These are phyloP conservation scores for Malassezia caprae DNA, from an alignment of 1,284 basidiomycete species.

Conservation along the genomic window DNA sequence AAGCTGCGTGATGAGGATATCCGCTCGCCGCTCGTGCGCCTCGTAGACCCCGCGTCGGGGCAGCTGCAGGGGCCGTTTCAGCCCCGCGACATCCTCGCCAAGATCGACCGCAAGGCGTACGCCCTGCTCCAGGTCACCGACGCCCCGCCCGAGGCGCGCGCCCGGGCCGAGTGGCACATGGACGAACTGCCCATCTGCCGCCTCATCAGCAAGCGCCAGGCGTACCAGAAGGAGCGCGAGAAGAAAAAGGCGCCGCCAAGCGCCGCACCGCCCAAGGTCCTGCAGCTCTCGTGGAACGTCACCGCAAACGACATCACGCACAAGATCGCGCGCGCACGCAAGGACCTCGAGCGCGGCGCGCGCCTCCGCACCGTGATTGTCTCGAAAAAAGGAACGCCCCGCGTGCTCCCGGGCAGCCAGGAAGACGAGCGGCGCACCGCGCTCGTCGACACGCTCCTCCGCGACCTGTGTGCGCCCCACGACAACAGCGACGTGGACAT, in stretches of 20 bases:
- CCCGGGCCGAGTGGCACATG: slow-evolving; percentile 2
- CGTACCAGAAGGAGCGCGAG: slow-evolving; percentile 31
- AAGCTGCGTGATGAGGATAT: slow-evolving; percentile 23
- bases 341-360: slow-evolving; percentile 21
- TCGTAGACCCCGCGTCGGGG: slow-evolving; percentile 34
- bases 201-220: slow-evolving; percentile 49
- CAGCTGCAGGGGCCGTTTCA: slow-evolving; percentile 27
- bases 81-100: slow-evolving; percentile 24
- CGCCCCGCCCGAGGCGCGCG: slow-evolving; percentile 1
- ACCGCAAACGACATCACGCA: slow-evolving; percentile 31
- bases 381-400: slow-evolving; percentile 17
- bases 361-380: slow-evolving; percentile 11
- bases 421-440: slow-evolving; percentile 1
- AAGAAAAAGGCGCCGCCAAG: slow-evolving; percentile 11
- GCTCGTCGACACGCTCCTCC: neutral
- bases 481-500: neutral
- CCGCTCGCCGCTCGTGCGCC: slow-evolving; percentile 19
- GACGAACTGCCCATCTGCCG: slow-evolving; percentile 45
- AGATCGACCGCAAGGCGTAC: slow-evolving; percentile 30
- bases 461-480: neutral
- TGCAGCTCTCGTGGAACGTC: slow-evolving; percentile 35
- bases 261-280: slow-evolving; percentile 20
- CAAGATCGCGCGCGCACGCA: slow-evolving; percentile 25
- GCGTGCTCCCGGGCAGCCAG: slow-evolving; percentile 10
- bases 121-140: slow-evolving; percentile 32